Conservation (phyloP, 2,329 filamentous ascomycete genomes). For the Coleophoma eucalyptorum region DNA sequence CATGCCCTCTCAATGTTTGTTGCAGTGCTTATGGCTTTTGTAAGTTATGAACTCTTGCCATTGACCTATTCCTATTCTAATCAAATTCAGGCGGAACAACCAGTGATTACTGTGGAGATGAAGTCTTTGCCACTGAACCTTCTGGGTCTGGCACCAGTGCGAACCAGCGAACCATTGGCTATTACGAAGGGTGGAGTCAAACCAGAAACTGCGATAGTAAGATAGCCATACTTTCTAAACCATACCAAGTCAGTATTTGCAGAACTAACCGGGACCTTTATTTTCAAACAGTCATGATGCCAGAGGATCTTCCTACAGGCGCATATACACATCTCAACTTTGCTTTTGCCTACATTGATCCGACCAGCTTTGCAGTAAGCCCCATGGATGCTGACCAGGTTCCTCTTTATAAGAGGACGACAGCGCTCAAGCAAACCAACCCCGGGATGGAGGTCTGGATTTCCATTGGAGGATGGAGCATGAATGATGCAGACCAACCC, state of each 20-base stretch:
- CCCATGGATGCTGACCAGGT: conserved; percentile 18
- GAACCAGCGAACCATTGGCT: conserved; percentile 20
- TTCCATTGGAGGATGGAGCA: too few relatives aligned
- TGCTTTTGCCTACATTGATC: conserved; percentile 36
- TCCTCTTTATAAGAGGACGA: conserved; percentile 7
- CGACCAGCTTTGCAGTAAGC: conserved; percentile 20
- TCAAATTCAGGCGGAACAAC: too few relatives aligned
- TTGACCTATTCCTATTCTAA: too few relatives aligned
- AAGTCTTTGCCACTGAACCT: neutral
- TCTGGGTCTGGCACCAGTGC: neutral
- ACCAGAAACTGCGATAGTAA: conserved; percentile 16
- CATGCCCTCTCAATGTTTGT: conserved; percentile 34
- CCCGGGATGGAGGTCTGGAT: too few relatives aligned
- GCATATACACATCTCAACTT: conserved; percentile 28
- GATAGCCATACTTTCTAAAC: too few relatives aligned
- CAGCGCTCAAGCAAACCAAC: neutral
- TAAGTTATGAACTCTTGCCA: too few relatives aligned
- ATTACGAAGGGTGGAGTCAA: conserved; percentile 29
- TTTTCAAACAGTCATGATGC: conserved; percentile 25
- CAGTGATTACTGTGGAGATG: conserved; percentile 2
- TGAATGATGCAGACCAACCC: too few relatives aligned
- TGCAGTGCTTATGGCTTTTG: conserved; percentile 31
- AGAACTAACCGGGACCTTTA: too few relatives aligned
- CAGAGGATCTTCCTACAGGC: conserved; percentile 9
- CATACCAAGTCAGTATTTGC: too few relatives aligned